Base-by-base conservation (phyloP, 164 flowering plant species). In the Umbellularia californica region DNA sequence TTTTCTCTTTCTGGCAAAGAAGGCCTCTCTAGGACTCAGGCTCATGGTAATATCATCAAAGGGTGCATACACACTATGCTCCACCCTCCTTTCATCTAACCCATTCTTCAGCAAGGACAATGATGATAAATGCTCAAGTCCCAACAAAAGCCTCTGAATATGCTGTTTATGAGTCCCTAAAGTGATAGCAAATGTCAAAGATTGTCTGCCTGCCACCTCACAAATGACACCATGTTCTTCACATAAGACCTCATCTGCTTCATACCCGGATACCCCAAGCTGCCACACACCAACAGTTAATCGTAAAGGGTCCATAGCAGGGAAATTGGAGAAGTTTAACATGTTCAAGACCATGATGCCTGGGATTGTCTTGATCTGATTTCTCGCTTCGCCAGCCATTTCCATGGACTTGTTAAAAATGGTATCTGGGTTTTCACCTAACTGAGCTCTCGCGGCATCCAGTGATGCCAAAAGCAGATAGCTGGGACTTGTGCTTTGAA, bases 11-110 rank as follows among this genome's bases (percentile, higher is more conserved):
- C 79, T 81, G 2, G 88, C 84, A 82, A 92, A 92, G 79, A 90
- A 90, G n/a, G 97, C 95, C 68, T 92, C 95, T 76, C 95, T 84
- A 0, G 95, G 94, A 78, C 73, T 88, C 81, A 91, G 69, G 27
- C 74, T 69, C 70, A 83, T 85, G 65, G 25, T 68, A n/a, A 82
- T 67, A 58, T 84, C 88, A 70, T 60, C 69, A 76, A 85, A 86
- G 15, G 87, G 83, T 25, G 81, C 73, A 30, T 65, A 75, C 14
- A 3, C 72, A 25, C 47, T 14, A 64, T 30, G 22, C 64, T 50
- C 66, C 14, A 71, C 62, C 50, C 19, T 30, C 7, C n/a, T 50
- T 11, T n/a, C 58, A 11, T 22, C 58, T 3, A n/a, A 27, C 25
- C 62, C 22, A 25, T 27, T 58, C 58, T 25, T 69, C 20, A 58